phyloP scores from a whole-genome alignment of 2,329 filamentous ascomycete species.

The Endocalyx cinctus region DNA sequence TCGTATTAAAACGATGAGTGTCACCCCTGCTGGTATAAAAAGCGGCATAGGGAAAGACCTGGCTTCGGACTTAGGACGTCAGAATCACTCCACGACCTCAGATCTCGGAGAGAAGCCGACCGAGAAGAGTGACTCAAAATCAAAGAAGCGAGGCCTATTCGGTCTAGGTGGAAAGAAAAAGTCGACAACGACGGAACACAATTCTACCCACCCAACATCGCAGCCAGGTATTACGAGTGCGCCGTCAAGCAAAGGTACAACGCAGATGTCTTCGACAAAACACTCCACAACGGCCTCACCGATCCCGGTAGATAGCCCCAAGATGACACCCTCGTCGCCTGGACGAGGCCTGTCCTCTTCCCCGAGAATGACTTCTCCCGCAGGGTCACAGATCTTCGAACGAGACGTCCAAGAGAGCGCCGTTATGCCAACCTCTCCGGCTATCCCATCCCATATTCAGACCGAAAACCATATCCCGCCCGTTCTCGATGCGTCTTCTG shows the following conservation, averaged over 20 bases:
- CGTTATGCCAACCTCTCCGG: conserved; percentile 67
- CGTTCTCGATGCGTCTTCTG: conserved; percentile 83
- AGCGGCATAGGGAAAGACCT: conserved; percentile 18
- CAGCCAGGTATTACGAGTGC: conserved; percentile 29
- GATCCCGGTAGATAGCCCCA: conserved; percentile 37
- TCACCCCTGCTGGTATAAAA: conserved; percentile 26
- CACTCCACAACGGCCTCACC: conserved; percentile 38
- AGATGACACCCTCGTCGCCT: conserved; percentile 58
- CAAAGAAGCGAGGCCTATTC: conserved; percentile 55
- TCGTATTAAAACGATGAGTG: too few relatives aligned
- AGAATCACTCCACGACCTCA: conserved; percentile 29
- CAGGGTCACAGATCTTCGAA: conserved; percentile 82
- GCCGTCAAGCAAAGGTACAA: conserved; percentile 25
- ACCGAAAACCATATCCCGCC: conserved; percentile 93
- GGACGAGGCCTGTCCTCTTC: conserved; percentile 61
- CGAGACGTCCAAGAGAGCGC: conserved; percentile 84
- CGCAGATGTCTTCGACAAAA: conserved; percentile 31
- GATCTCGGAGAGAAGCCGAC: conserved; percentile 19
- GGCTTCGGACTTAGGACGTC: conserved; percentile 20
- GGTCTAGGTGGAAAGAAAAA: conserved; percentile 60
- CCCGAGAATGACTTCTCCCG: conserved; percentile 72
- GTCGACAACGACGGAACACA: too few relatives aligned
- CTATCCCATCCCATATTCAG: conserved; percentile 89
- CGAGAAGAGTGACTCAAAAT: conserved; percentile 31
- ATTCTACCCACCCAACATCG: conserved; percentile 25